Base-by-base conservation (phyloP, 441 rosid genomes). In the Croton laevigatus region DNA sequence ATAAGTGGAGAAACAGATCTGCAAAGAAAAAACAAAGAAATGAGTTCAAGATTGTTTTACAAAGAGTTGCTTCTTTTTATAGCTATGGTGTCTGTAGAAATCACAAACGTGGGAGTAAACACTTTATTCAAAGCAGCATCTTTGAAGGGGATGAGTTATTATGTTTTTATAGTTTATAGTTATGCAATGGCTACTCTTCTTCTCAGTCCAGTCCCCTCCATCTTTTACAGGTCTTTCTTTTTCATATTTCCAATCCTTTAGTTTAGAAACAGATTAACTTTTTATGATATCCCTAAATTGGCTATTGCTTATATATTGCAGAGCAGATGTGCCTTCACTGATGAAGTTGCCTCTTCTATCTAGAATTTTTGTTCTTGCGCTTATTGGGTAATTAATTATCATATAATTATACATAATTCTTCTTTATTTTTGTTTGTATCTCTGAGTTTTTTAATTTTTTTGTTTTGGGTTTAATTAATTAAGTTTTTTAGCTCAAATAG, bases 71-170 rank as follows among this genome's bases (percentile, higher is more conserved):
- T 65, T 13, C 58, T 89, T 9, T 84, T 88, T 53, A 73, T 81
- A 27, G 88, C 84, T 6, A 59, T 89, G 84, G 88, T 88, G 32
- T 48, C 78, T 11, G 77, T 82, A 82, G 95, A 89, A 73, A 85
- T 88, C 73, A 65, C 75, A 7, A 83, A 82, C 79, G 91, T 89
- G 3, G 87, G 88, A 3, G 49, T 85, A 69, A 88, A 85, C 82
- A 89, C 89, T 20, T 79, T 88, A 40, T 88, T 85, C 81, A 86
- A 88, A 54, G 91, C 96, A 62, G 91, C 91, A 3, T 82, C 91
- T 44, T 69, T 78, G 60, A 71, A 70, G 71, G 91, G 93, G 75
- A 82, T 90, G 96, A 88, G 73, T 73, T 78, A 81, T 64, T 82
- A 85, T 70, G 88, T 82, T 70, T 90, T 88, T 38, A 23, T 85